Base-by-base conservation (phyloP, 441 rosid species). In the Populus hybrid region DNA sequence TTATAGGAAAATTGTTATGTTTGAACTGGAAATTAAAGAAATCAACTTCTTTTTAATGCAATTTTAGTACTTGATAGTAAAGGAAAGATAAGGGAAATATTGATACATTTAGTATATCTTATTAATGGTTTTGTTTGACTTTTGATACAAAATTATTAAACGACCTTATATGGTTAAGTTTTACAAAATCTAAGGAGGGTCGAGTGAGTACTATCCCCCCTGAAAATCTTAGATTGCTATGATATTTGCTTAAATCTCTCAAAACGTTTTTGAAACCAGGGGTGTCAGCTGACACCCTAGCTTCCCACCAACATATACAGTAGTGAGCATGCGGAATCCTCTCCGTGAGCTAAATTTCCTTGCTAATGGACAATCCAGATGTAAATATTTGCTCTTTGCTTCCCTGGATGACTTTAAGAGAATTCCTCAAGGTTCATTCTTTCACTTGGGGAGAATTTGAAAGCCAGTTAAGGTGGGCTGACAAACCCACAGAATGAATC, bases 341-440 rank as follows among this genome's bases (percentile, higher is more conserved):
- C 69, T 77, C 29, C 65, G 64, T 66, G 74, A 79, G 78, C 75
- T 74, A 61, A 64, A 76, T 71, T 67, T 68, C 18, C 26, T 24
- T 4, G 40, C 35, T 66, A 23, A n/a, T 42, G 14, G 61, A 68
- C 31, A 12, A 63, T 68, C 71, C 42, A n/a, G 61, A 56, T 63
- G 64, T 28, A n/a, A 12, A 24, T n/a, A 42, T 23, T 29, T 71
- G 33, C 1, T 12, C 64, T 20, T 26, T 64, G 29, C 20, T 68
- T 40, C 10, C 53, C 28, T 36, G 26, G 9, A 26, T 50, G 23
- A 29, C 21, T 31, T 28, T n/a, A 9, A 40, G 50, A 33, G 67
- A 42, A n/a, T 45, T 38, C 24, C 31, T 26, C 11, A 9, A 21
- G 50, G 77, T 64, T 66, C 67, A 35, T 35, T 69, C 12, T 28